These are phyloP conservation scores for Trichophyton verrucosum DNA, from an alignment of 2,329 filamentous ascomycete species.

Conservation along the genomic window DNA sequence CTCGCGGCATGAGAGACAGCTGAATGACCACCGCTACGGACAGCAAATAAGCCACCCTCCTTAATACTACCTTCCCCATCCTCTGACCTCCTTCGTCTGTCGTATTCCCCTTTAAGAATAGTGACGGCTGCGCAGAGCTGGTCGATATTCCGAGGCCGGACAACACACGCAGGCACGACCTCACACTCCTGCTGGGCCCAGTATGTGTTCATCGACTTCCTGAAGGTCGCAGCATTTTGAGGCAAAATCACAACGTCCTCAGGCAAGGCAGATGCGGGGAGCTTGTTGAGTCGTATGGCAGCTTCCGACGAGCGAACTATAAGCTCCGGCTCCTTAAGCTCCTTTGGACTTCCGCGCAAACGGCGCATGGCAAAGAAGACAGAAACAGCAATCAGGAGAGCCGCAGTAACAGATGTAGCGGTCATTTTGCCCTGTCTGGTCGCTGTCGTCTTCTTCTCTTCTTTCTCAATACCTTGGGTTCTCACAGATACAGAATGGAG, in stretches of 20 bases:
- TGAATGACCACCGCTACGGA: constrained; percentile 34
- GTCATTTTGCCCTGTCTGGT: neutral
- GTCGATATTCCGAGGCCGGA: constrained; percentile 20
- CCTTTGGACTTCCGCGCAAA: neutral
- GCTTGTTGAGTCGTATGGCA: constrained; percentile 8
- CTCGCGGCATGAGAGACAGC: constrained; percentile 27
- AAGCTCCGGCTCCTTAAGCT: neutral
- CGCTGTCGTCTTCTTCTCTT: neutral
- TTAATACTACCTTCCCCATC: neutral
- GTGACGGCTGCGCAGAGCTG: constrained; percentile 21
- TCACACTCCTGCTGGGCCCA: constrained; percentile 27
- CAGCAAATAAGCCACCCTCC: constrained; percentile 13
- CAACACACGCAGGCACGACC: constrained; percentile 21
- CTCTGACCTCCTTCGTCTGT: constrained; percentile 9
- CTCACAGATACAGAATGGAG: too few species aligned
- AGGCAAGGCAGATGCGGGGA: constrained; percentile 13
- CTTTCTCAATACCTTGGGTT: too few species aligned
- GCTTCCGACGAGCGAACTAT: neutral
- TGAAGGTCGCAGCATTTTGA: constrained; percentile 11
- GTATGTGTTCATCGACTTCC: constrained; percentile 17
- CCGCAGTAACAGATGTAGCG: neutral
- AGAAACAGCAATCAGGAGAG: neutral
- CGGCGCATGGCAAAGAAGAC: neutral
- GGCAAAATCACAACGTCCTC: constrained; percentile 13
- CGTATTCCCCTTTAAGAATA: constrained; percentile 21